These are phyloP conservation scores for Cenococcum geophilum DNA, from an alignment of 495 filamentous ascomycete genomes.

Conservation along the genomic window DNA sequence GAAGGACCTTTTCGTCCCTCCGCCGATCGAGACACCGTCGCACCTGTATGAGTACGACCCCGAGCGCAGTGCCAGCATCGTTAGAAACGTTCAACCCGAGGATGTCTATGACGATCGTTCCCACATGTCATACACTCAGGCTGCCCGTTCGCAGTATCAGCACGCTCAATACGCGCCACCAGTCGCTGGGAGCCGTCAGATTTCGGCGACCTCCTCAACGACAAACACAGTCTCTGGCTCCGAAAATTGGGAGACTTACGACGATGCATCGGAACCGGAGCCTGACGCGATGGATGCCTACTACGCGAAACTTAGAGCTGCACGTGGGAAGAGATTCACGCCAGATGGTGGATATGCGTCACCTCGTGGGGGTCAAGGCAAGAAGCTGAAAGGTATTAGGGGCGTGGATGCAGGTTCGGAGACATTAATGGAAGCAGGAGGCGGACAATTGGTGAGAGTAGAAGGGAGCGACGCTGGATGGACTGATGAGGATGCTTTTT, in stretches of 20 bases:
- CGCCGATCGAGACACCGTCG: conserved; percentile 41
- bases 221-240: conserved; percentile 62
- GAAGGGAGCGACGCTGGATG: conserved; percentile 42
- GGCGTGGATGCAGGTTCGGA: conserved; percentile 24
- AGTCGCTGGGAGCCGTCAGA: conserved; percentile 54
- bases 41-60: conserved; percentile 23
- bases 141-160: conserved; percentile 35
- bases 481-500: conserved; percentile 41
- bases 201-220: conserved; percentile 57
- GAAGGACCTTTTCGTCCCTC: conserved; percentile 72
- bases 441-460: conserved; percentile 29
- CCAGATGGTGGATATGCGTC: conserved; percentile 50
- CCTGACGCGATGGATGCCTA: conserved; percentile 66
- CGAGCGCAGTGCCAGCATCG: conserved; percentile 58
- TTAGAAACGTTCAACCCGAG: conserved; percentile 74
- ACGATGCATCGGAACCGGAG: conserved; percentile 48
- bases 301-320: conserved; percentile 66
- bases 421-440: conserved; percentile 30
- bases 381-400: conserved; percentile 32
- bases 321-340: conserved; percentile 56
- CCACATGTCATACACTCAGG: conserved; percentile 28
- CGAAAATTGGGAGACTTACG: conserved; percentile 93
- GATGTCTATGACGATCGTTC: conserved; percentile 72
- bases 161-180: conserved; percentile 41
- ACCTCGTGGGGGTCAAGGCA: conserved; percentile 38